Base-by-base conservation (phyloP, 2,329 filamentous ascomycete genomes). In the Cladosporium sp. region DNA sequence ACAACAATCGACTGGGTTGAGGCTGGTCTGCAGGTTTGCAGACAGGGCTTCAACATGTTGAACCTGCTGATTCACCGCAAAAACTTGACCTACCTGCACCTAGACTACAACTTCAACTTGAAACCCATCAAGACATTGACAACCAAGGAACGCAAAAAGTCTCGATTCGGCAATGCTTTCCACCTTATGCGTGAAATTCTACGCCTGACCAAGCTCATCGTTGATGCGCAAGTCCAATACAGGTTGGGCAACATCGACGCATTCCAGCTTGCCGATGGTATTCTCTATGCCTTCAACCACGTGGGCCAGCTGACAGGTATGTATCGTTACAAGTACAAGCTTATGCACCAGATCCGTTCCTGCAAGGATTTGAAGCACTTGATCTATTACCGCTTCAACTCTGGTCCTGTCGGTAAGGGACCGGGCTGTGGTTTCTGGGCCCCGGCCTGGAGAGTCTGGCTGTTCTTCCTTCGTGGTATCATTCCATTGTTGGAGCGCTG, bases 251-350 rank as follows among this genome's bases (percentile, higher is more conserved):
- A 99, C 74, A 98, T 99, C 69, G 95, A 99, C 78, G 95, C 96
- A 44, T 99, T 99, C 83, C 95, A 99, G 78, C 88, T 99, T 70
- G 95, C 95, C 3, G 95, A 99, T 78, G 95, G 95, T 78, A 99
- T 99, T 65, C 84, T 98, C n/a, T 99, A 99, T 73, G 96, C 95
- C 21, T 99, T 99, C 83, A 99, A 99, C 80, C 95, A 99, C 73
- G 95, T 99, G 65, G 95, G 95, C 68, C 96, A 99, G 79, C 84
- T 99, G 68, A 99, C 95, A 18, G 95, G 95, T 77, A 99, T 99
- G 95, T 99, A 99, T 81, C 91, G 95, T 67, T 99, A 99, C 86
- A 99, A 99, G 84, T 99, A 99, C 84, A 99, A 99, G 84, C 85
- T 99, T 65, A 99, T 99, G 95, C 95, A 99, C 78, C 95, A 99